Percentiles rank a stretch among this genome's conserved stretches.
phyloP scores from a whole-genome alignment of 2,329 filamentous ascomycete species.

The Apiospora malaysiana region DNA sequence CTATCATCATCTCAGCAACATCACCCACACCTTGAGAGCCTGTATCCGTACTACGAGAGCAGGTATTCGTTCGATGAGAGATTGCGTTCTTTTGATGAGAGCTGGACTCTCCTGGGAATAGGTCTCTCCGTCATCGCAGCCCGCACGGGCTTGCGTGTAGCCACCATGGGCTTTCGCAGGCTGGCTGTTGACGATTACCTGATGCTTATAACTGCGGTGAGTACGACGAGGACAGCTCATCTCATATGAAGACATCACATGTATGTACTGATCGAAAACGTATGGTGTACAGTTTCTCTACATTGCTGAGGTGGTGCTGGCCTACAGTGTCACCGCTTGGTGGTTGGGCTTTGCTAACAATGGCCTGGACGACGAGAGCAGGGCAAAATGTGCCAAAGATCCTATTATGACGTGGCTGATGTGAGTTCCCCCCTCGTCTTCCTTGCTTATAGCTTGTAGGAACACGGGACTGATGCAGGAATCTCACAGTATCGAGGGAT shows the following conservation, averaged over 20 bases:
- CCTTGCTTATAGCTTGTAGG: too few species aligned
- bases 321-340: slow-evolving; percentile 27
- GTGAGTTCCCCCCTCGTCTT: slow-evolving; percentile 13
- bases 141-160: background rate
- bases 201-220: slow-evolving; percentile 19
- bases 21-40: too few species aligned
- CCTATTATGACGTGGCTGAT: background rate
- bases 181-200: slow-evolving; percentile 17
- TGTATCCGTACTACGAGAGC: too few species aligned
- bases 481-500: slow-evolving; percentile 21
- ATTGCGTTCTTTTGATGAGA: slow-evolving; percentile 15
- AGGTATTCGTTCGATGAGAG: slow-evolving; percentile 5
- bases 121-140: background rate
- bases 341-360: slow-evolving; percentile 24
- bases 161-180: slow-evolving; percentile 4
- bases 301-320: slow-evolving; percentile 7
- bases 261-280: background rate
- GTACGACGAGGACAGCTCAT: background rate
- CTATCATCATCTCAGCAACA: too few species aligned
- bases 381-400: background rate
- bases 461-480: background rate
- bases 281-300: background rate
- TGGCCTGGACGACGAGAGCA: slow-evolving; percentile 8
- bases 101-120: slow-evolving; percentile 3
- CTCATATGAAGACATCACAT: too few species aligned